Evolutionary conservation across 306 rosid genomes (phyloP).

Genomic region (Begonia masoniana): DNA sequence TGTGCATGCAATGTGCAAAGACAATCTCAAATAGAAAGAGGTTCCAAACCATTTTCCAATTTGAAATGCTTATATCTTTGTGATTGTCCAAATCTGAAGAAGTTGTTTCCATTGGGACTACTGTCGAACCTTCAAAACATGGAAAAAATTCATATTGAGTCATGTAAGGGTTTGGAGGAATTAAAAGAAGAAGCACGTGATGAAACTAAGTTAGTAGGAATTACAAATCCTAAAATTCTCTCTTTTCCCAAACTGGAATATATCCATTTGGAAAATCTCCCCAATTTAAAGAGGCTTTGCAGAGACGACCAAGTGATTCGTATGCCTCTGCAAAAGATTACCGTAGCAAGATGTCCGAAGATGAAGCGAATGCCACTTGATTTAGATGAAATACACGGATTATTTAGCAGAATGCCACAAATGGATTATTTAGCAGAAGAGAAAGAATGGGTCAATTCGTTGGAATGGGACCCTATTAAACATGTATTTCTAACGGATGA

Average conservation of each 20-base stretch:
- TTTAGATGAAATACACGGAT: no score
- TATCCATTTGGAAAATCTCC: not conserved
- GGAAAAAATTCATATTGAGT: not conserved
- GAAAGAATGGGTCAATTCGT: no score
- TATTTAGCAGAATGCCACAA: no score
- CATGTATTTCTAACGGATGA: no score
- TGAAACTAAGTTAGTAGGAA: not conserved
- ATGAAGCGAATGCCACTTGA: no score
- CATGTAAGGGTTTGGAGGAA: not conserved
- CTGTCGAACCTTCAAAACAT: not conserved
- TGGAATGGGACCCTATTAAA: no score
- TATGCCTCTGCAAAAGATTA: no score
- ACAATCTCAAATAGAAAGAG: not conserved
- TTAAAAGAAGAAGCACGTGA: not conserved
- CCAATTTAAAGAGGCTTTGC: not conserved
- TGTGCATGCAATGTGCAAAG: not conserved
- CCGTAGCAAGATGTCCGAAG: no score
- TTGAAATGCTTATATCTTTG: not conserved
- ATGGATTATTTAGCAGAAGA: no score
- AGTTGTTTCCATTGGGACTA: not conserved
- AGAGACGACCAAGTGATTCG: not conserved
- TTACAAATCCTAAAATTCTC: not conserved
- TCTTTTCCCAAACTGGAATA: not conserved
- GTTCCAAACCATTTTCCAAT: not conserved
- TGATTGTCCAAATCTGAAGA: not conserved